Evolutionary conservation across 257 asterid genomes (phyloP), one percentile per base, ranked within the genome.

Genomic region (Lavandula angustifolia): DNA sequence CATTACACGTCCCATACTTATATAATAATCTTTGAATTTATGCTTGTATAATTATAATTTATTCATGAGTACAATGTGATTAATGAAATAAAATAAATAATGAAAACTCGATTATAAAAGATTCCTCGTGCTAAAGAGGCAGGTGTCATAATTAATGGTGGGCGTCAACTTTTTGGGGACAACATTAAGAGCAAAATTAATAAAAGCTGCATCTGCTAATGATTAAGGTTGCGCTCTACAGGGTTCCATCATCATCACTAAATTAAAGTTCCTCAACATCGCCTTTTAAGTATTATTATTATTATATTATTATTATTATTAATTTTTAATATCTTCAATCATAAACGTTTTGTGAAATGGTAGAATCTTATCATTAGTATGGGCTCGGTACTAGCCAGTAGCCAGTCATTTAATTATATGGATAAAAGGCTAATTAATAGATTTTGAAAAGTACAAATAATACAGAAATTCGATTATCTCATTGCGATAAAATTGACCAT

Each of bases 131-230:
- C 16, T 4, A 12, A 42, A n/a, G 49, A 3, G 49, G 42, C 42
- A 37, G 31, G 27, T 57, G 48, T 59, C 29, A 60, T 44, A 22
- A 61, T 44, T 61, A 44, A 43, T 40, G 1, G 29, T 3, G 22
- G 50, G 37, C 60, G 37, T 50, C 38, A 64, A 27, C 59, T 63
- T 62, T 62, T 61, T 8, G 31, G 12, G 67, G 10, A 35, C 14
- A 17, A 10, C n/a, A 33, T 48, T 43, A 60, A 13, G 22, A 33
- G 46, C 59, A 43, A 48, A 54, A 32, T 22, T 7, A 27, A 40
- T 9, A 0, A 40, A 49, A 62, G 14, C 43, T 61, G 55, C 43
- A 12, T 6, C 17, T 46, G 44, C 56, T 33, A 31, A 62, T 62
- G 11, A 62, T 62, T 48, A 46, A 46, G 46, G 57, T 62, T 48